Conservation (phyloP, 257 asterid species). For the Fraxinus americana region DNA sequence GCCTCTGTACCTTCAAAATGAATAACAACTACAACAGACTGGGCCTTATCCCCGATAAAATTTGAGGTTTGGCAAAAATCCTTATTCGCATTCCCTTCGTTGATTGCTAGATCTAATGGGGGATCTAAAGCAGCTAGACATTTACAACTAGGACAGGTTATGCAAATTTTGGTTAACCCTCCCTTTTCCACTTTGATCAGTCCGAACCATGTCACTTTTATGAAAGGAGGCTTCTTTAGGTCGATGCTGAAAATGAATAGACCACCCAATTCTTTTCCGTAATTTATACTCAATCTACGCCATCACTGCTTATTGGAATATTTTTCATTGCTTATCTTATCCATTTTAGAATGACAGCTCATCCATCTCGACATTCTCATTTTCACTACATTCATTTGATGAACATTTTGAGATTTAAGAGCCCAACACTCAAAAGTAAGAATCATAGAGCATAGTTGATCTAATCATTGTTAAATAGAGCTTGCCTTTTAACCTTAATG, state of each 20-base stretch:
- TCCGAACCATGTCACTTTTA: background rate
- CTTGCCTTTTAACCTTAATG: background rate
- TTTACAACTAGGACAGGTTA: background rate
- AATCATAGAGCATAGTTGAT: background rate
- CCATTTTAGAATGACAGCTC: background rate
- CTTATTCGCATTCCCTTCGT: too few relatives aligned
- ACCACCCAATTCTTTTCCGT: background rate
- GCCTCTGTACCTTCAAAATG: background rate
- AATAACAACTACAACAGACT: too few relatives aligned
- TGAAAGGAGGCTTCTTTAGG: too few relatives aligned
- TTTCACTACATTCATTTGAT: background rate
- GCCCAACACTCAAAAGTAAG: background rate
- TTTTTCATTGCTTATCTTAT: background rate
- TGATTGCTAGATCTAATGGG: background rate
- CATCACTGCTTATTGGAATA: background rate
- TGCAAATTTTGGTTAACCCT: background rate
- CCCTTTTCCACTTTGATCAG: background rate
- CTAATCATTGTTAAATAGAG: background rate
- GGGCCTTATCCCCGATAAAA: too few relatives aligned
- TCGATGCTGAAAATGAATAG: background rate
- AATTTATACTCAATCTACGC: background rate
- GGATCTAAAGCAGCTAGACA: background rate
- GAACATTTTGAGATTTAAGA: background rate
- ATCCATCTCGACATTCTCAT: too few relatives aligned
- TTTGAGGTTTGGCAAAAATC: too few relatives aligned